Conservation (phyloP, 371 early-diverging fungal species). For the Quaeritorhiza haematococci region DNA sequence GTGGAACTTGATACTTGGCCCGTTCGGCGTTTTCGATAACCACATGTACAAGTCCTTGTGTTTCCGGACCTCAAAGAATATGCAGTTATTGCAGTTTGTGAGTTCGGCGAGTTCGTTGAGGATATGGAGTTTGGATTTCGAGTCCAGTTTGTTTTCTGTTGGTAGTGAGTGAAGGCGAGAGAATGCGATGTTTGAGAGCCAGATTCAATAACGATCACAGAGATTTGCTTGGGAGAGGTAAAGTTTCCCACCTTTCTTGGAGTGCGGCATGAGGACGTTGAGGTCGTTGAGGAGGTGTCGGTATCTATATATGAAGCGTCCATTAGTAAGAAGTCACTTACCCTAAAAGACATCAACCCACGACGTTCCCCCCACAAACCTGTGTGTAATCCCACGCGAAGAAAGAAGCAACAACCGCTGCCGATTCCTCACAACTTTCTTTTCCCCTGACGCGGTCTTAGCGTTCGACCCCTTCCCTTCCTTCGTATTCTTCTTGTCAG, state of each 20-base stretch:
- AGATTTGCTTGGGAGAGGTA: background rate
- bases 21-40: constrained; percentile 91
- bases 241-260: constrained; percentile 67
- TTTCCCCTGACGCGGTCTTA: no score
- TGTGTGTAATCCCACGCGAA: constrained; percentile 81
- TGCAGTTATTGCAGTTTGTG: constrained; percentile 93
- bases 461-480: background rate
- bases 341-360: background rate
- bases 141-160: constrained; percentile 80
- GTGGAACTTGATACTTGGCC: constrained; percentile 91
- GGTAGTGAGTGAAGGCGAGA: background rate
- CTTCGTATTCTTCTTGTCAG: constrained; percentile 14
- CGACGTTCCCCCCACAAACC: constrained; percentile 44
- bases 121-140: constrained; percentile 79
- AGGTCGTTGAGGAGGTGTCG: constrained; percentile 89
- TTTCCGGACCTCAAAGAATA: constrained; percentile 92
- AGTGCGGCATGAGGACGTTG: constrained; percentile 81
- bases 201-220: background rate
- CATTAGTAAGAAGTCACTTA: background rate
- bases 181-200: constrained; percentile 5
- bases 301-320: constrained; percentile 49
- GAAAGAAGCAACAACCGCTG: constrained; percentile 86
- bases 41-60: constrained; percentile 91
- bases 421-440: constrained; percentile 66
- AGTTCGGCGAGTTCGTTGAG: constrained; percentile 94